phyloP scores from a whole-genome alignment of 768 basidiomycete genomes.

The Tremella fuciformis region DNA sequence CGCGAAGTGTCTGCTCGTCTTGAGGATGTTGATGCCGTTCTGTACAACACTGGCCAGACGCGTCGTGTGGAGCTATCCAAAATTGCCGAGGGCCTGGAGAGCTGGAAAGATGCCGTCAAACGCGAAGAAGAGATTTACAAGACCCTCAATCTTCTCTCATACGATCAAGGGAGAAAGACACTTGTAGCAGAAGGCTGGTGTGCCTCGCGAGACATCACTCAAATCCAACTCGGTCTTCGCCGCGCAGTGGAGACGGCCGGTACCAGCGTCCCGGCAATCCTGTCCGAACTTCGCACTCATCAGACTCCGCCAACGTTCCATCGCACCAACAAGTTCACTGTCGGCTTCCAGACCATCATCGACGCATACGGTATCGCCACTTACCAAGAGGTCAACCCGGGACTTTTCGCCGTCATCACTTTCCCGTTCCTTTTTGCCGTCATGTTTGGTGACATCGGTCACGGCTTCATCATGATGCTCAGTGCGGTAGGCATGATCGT shows the following conservation, averaged over 20 bases:
- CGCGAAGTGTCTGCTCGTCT: constrained; percentile 81
- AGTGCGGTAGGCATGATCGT: constrained; percentile 81
- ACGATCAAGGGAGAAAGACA: constrained; percentile 88
- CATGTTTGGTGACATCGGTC: constrained; percentile 99
- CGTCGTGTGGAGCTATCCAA: constrained; percentile 77
- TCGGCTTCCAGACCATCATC: constrained; percentile 96
- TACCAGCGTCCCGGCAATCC: constrained; percentile 83
- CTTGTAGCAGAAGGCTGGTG: constrained; percentile 97
- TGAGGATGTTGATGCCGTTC: constrained; percentile 82
- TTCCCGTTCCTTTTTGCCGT: constrained; percentile 99
- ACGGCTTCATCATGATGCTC: constrained; percentile 76
- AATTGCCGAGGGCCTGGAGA: constrained; percentile 76
- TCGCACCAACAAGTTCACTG: constrained; percentile 91
- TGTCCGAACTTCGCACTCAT: constrained; percentile 81
- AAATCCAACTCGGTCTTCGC: constrained; percentile 80
- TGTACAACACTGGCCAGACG: constrained; percentile 82
- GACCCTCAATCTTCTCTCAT: constrained; percentile 91
- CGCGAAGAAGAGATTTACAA: constrained; percentile 97
- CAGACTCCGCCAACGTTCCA: constrained; percentile 95
- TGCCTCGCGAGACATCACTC: constrained; percentile 82
- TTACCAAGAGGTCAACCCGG: constrained; percentile 96
- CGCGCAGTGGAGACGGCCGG: constrained; percentile 93
- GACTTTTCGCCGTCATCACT: constrained; percentile 73
- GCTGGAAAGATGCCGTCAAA: constrained; percentile 89
- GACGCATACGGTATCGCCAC: constrained; percentile 92